Conservation (phyloP, 768 basidiomycete species). For the Neoboletus subvelutipes region DNA sequence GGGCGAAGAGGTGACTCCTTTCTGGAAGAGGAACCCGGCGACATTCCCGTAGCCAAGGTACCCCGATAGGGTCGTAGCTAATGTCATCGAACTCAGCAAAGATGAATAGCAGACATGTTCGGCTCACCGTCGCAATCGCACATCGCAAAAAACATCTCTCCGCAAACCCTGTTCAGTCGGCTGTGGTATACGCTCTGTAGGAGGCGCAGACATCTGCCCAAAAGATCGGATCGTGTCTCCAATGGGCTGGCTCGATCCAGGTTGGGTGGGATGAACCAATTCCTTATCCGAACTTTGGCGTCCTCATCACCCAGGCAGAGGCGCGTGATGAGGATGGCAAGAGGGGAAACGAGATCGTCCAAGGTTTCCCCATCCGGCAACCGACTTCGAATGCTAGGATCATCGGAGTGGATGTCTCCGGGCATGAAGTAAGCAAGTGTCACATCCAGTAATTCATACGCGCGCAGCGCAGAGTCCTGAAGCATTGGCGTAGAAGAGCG, state of each 20-base stretch:
- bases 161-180: conserved; percentile 71
- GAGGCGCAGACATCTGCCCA: conserved; percentile 80
- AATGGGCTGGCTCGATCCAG: conserved; percentile 78
- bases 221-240: conserved; percentile 66
- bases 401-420: conserved; percentile 61
- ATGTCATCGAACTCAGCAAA: not conserved
- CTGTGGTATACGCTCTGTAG: conserved; percentile 72
- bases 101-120: not conserved
- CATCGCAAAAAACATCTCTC: conserved; percentile 84
- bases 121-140: conserved; percentile 71
- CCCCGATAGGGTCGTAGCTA: conserved; percentile 70
- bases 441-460: conserved; percentile 68
- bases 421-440: conserved; percentile 64
- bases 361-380: conserved; percentile 47
- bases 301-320: conserved; percentile 64
- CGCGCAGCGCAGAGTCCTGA: conserved; percentile 57
- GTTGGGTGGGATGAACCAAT: conserved; percentile 72
- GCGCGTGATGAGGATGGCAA: conserved; percentile 72
- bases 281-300: conserved; percentile 54
- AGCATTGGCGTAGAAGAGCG: conserved; percentile 29
- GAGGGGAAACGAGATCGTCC: conserved; percentile 77
- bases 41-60: conserved; percentile 94
- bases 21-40: conserved; percentile 91
- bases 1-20: conserved; percentile 74
- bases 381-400: conserved; percentile 52